A percentile compares a stretch with the other conserved stretches of the same genome.
These are phyloP conservation scores for Ogataea haglerorum DNA, from an alignment of 805 yeast species.

Conservation along the genomic window DNA sequence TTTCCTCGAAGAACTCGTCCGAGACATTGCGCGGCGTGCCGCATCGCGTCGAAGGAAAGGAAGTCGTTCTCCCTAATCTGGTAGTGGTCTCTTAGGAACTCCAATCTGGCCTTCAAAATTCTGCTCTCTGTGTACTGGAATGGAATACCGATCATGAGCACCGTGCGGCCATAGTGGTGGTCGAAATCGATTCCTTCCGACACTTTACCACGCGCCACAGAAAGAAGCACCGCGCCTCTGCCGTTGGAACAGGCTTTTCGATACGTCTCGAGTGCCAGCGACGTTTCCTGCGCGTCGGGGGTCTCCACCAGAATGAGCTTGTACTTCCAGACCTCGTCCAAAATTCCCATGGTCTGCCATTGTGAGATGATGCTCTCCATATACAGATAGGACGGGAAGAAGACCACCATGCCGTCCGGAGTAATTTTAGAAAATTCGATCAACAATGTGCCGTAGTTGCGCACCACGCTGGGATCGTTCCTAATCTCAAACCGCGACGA, in stretches of 20 bases:
- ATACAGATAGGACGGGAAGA: slow-evolving; percentile 93
- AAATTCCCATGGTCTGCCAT: slow-evolving; percentile 98
- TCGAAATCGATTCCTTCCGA: slow-evolving; percentile 99
- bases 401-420: slow-evolving; percentile 97
- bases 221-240: slow-evolving; percentile 90
- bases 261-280: slow-evolving; percentile 91
- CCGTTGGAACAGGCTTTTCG: slow-evolving; percentile 97
- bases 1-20: slow-evolving; percentile 97
- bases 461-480: slow-evolving; percentile 95
- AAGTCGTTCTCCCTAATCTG: slow-evolving; percentile 94
- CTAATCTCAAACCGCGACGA: slow-evolving; percentile 95
- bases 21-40: slow-evolving; percentile 98
- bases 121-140: slow-evolving; percentile 98
- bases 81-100: slow-evolving; percentile 87
- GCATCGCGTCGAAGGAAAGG: slow-evolving; percentile 96
- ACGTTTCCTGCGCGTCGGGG: slow-evolving; percentile 98
- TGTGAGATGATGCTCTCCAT: slow-evolving; percentile 97
- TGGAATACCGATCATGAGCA: slow-evolving; percentile 97
- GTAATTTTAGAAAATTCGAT: slow-evolving; percentile 93
- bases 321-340: slow-evolving; percentile 98
- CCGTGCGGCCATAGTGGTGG: slow-evolving; percentile 97
- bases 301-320: slow-evolving; percentile 94
- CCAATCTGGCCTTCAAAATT: slow-evolving; percentile 90
- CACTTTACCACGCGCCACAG: slow-evolving; percentile 98
- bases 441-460: slow-evolving; percentile 90